Percentiles rank a stretch among this genome's conserved stretches.
These are phyloP conservation scores for Syzygium malaccense DNA, from an alignment of 441 rosid species.

Conservation along the genomic window DNA sequence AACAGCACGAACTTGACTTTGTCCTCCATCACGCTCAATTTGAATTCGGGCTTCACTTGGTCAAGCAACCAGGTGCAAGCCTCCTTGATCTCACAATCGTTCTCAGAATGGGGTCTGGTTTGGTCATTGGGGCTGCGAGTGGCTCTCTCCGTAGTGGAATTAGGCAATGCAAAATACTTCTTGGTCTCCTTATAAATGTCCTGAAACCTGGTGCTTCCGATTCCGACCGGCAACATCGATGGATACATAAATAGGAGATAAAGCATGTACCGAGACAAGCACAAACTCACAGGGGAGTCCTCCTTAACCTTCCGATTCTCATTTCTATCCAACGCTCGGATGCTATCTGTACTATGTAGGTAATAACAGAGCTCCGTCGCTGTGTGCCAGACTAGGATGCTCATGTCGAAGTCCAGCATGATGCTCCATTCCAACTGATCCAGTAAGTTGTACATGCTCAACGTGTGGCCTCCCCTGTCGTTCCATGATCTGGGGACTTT, in stretches of 20 bases:
- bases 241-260: background rate
- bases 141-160: no score
- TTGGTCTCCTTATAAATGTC: background rate
- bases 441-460: background rate
- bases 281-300: background rate
- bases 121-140: background rate
- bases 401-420: background rate
- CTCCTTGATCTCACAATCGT: no score
- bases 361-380: background rate
- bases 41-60: background rate
- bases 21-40: background rate
- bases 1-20: no score
- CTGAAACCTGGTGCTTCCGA: background rate
- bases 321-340: no score
- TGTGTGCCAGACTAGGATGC: background rate
- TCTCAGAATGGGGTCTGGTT: no score
- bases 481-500: fast-evolving
- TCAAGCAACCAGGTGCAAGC: no score
- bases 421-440: background rate
- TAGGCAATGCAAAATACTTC: background rate
- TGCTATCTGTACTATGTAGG: no score
- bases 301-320: no score
- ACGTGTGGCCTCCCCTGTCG: no score
- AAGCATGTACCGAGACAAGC: background rate
- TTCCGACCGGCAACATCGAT: background rate